Conservation (phyloP, 371 early-diverging fungal genomes). For the Choanephora cucurbitarum region DNA sequence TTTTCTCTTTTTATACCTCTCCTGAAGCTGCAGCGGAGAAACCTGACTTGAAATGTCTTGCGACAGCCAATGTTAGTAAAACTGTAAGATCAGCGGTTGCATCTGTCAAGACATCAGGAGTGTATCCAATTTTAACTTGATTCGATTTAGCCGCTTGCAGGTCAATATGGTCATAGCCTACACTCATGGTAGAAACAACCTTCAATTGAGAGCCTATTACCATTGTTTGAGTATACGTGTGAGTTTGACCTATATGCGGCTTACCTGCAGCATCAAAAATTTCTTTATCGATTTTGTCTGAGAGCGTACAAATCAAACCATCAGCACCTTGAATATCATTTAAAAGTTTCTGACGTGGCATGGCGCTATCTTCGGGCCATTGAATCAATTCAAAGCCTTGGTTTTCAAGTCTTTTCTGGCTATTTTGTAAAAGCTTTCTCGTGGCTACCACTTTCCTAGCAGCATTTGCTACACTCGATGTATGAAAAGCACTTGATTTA, state of each 20-base stretch:
- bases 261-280: slow-evolving; percentile 64
- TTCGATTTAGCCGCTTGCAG: slow-evolving; percentile 45
- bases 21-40: slow-evolving; percentile 60
- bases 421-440: too few relatives aligned
- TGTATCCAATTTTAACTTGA: slow-evolving; percentile 72
- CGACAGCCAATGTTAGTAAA: slow-evolving; percentile 72
- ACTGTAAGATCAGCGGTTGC: slow-evolving; percentile 86
- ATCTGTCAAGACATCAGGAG: slow-evolving; percentile 89
- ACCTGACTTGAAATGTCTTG: slow-evolving; percentile 69
- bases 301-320: slow-evolving; percentile 69
- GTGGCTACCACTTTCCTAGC: too few relatives aligned
- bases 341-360: too few relatives aligned
- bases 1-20: too few relatives aligned
- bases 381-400: too few relatives aligned
- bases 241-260: neutral
- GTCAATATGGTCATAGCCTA: slow-evolving; percentile 88
- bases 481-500: too few relatives aligned
- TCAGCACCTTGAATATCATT: slow-evolving; percentile 61
- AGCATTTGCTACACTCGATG: too few relatives aligned
- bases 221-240: neutral
- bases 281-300: slow-evolving; percentile 74
- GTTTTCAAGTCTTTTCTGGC: too few relatives aligned
- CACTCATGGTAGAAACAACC: slow-evolving; percentile 73
- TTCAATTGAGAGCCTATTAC: slow-evolving; percentile 53
- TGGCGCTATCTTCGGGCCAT: too few relatives aligned